A percentile compares a stretch with the other conserved stretches of the same genome.
Conservation (phyloP, 2,329 filamentous ascomycete genomes). For the Alternaria dauci region DNA sequence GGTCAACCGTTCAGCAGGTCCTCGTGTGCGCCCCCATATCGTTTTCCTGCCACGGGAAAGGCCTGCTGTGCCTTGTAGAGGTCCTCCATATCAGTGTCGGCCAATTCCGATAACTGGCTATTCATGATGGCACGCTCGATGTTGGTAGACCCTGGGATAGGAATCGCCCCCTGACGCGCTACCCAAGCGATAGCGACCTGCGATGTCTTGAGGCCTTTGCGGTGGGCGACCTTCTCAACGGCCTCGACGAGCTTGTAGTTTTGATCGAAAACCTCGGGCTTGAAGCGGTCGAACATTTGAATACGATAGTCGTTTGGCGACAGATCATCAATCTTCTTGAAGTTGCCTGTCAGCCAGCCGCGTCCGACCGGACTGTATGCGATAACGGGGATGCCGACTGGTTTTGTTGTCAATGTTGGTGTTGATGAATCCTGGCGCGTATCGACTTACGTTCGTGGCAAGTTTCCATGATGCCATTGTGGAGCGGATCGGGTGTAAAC, state of each 20-base stretch:
- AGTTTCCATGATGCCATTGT: constrained; percentile 62
- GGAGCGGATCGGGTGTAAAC: constrained; percentile 61
- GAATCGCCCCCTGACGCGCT: constrained; percentile 63
- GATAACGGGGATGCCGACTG: constrained; percentile 68
- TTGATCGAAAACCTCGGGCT: constrained; percentile 65
- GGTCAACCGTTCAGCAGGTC: constrained; percentile 16
- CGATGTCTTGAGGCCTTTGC: constrained; percentile 63
- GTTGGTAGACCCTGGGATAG: constrained; percentile 69
- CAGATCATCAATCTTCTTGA: constrained; percentile 62
- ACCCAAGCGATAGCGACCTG: constrained; percentile 73
- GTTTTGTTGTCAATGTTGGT: background rate
- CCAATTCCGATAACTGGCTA: too few species aligned
- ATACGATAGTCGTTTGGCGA: constrained; percentile 58
- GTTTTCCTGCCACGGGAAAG: constrained; percentile 17
- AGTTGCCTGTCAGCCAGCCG: constrained; percentile 55
- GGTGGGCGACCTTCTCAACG: constrained; percentile 65
- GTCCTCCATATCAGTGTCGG: too few species aligned
- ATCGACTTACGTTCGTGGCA: constrained; percentile 47
- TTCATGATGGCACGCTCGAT: constrained; percentile 54
- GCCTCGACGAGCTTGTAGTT: constrained; percentile 69
- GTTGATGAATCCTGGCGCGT: too few species aligned
- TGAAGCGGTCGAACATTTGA: constrained; percentile 64
- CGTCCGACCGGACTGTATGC: constrained; percentile 71
- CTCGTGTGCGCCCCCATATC: constrained; percentile 20
- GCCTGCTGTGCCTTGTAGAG: too few species aligned